Percentiles rank a stretch among this genome's conserved stretches.
Evolutionary conservation across 108 stramenopile species (phyloP).

Genomic region (Skeletonema tropicum): DNA sequence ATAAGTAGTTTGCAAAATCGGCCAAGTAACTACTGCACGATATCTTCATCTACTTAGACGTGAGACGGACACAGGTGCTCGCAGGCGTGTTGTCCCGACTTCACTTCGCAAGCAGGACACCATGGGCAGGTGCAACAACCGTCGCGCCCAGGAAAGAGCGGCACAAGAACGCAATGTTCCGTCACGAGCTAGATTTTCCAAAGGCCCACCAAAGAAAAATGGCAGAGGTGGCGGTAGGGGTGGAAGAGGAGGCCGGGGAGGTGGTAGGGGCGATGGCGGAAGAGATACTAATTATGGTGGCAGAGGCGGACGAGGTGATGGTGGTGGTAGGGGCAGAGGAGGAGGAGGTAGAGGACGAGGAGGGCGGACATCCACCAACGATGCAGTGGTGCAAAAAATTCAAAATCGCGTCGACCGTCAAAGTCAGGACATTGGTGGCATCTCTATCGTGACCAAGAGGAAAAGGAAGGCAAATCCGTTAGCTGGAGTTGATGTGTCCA

Average conservation of each 20-base stretch:
- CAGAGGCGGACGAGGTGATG: too few relatives aligned
- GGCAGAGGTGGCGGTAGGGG: conserved; percentile 29
- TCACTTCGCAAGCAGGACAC: too few relatives aligned
- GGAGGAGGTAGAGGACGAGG: conserved; percentile 30
- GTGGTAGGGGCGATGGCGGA: conserved; percentile 33
- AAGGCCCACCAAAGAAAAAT: conserved; percentile 57
- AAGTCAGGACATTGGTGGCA: conserved; percentile 32
- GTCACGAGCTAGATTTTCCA: conserved; percentile 66
- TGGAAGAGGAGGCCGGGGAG: conserved; percentile 6
- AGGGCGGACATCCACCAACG: conserved; percentile 35
- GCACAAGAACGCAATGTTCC: conserved; percentile 57
- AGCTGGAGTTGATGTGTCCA: conserved; percentile 55
- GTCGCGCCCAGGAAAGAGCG: conserved; percentile 67
- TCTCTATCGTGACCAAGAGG: conserved; percentile 17
- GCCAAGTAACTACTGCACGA: too few relatives aligned
- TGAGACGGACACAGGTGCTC: too few relatives aligned
- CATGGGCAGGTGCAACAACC: conserved; percentile 49
- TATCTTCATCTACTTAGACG: too few relatives aligned
- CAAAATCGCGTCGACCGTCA: conserved; percentile 31
- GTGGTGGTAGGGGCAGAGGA: conserved; percentile 15
- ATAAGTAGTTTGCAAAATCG: too few relatives aligned
- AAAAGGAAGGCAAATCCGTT: conserved; percentile 40
- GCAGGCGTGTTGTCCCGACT: too few relatives aligned
- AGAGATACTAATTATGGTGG: not conserved
- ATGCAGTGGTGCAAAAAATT: conserved; percentile 58